Evolutionary conservation across 805 yeast genomes (phyloP), one percentile per base, ranked within the genome.

Genomic region (Cyberlindnera euphorbiiphila): DNA sequence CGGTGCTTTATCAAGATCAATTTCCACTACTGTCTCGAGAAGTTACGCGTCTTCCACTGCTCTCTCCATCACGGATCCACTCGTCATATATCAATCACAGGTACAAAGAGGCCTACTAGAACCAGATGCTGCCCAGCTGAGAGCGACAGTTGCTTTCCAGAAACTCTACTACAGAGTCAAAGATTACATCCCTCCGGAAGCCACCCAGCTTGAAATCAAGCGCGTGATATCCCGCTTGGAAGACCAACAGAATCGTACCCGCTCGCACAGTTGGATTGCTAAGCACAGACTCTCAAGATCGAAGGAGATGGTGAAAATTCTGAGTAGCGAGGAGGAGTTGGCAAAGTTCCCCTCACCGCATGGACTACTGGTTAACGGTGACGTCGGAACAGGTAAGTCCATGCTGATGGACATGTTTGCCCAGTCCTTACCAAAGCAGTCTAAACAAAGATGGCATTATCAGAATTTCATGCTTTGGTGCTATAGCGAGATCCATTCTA

Each of bases 391-490:
- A 47, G 89, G 89, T 1, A 82, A 82, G 52, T 76, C 85, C 2
- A 74, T 82, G 81, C 56, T 82, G 33, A 73, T 82, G 74, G 87
- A 81, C 47, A 72, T 82, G 15, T 81, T 82, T 60, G 86, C 87
- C 1, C 64, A 66, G 32, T 68, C 81, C 1, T 61, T 82, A 20
- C 89, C 88, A 0, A 75, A 77, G 43, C 62, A 65, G 17, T 71
- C 80, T 1, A 82, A 82, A 47, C 68, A 74, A 60, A 62, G 89
- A 39, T 78, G 85, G 78, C 89, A 82, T 53, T 82, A 78, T 52
- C 74, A 76, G 47, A 78, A 74, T 47, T 81, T 82, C 51, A 81
- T 82, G 53, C 62, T 81, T 5, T 78, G 84, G 81, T 76, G 81
- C 1, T 79, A 72, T 46, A 65, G 68, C 22, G 79, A 79, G 51